These are phyloP conservation scores for Fusarium pseudograminearum DNA, from an alignment of 2,329 filamentous ascomycete genomes.

Conservation along the genomic window DNA sequence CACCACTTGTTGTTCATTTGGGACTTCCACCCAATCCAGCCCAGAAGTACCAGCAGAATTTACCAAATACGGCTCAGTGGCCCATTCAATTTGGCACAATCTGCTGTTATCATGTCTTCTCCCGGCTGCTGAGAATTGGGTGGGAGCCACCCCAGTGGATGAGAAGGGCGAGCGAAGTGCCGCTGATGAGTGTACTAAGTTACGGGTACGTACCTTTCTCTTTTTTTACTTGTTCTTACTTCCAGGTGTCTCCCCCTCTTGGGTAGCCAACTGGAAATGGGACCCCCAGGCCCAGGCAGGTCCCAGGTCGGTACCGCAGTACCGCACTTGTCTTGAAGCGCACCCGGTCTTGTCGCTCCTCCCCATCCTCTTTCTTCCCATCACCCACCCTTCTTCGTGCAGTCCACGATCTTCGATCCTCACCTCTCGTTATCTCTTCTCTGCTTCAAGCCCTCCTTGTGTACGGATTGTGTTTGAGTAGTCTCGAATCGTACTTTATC, in stretches of 20 bases:
- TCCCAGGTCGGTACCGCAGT: slow-evolving; percentile 47
- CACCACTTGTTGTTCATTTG: slow-evolving; percentile 21
- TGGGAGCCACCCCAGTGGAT: slow-evolving; percentile 28
- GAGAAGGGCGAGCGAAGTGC: slow-evolving; percentile 40
- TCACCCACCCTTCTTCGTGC: slow-evolving; percentile 52
- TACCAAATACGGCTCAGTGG: slow-evolving; percentile 37
- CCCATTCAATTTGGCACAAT: slow-evolving; percentile 37
- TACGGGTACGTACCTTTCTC: slow-evolving; percentile 48
- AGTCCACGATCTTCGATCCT: slow-evolving; percentile 50
- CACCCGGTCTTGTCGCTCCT: slow-evolving; percentile 54
- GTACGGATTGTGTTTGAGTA: slow-evolving; percentile 46
- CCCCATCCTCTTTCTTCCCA: slow-evolving; percentile 52
- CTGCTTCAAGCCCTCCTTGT: slow-evolving; percentile 38
- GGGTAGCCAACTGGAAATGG: slow-evolving; percentile 44
- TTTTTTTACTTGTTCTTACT: slow-evolving; percentile 23
- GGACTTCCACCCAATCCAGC: slow-evolving; percentile 28
- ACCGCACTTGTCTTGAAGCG: slow-evolving; percentile 49
- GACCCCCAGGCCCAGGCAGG: slow-evolving; percentile 45
- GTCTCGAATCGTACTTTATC: slow-evolving; percentile 39
- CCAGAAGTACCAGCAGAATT: slow-evolving; percentile 34
- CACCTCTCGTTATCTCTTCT: slow-evolving; percentile 38
- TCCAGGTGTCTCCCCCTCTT: slow-evolving; percentile 38
- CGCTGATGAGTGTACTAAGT: slow-evolving; percentile 35
- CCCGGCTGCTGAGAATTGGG: slow-evolving; percentile 24
- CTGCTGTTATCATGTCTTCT: slow-evolving; percentile 18